A percentile compares a stretch with the other conserved stretches of the same genome.
Evolutionary conservation across 306 rosid genomes (phyloP).

Genomic region (Malus sieversii): DNA sequence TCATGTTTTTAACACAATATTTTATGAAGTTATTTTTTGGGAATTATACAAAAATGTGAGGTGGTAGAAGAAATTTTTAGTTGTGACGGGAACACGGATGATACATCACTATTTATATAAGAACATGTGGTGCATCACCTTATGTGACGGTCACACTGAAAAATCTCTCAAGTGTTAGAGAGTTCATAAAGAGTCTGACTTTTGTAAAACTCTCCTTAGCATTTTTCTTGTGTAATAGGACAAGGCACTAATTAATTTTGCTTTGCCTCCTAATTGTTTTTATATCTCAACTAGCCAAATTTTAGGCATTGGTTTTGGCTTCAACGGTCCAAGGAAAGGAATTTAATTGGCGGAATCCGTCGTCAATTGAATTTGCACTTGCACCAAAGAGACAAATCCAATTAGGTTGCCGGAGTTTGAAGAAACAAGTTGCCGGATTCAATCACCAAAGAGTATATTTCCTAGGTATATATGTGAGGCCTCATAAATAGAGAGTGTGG

Average conservation of each 20-base stretch:
- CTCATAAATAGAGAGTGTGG: neutral
- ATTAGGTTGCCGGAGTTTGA: neutral
- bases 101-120: too few species aligned
- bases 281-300: neutral
- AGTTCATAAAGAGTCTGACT: fast-evolving
- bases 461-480: neutral
- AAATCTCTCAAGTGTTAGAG: too few species aligned
- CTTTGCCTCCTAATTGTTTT: neutral
- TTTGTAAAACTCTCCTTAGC: too few species aligned
- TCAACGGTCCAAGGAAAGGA: neutral
- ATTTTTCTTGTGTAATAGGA: neutral
- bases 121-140: fast-evolving
- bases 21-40: too few species aligned
- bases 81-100: too few species aligned
- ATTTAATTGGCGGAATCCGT: neutral
- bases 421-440: neutral
- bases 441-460: neutral
- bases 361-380: neutral
- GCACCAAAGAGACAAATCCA: neutral
- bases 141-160: fast-evolving
- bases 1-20: too few species aligned
- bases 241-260: too few species aligned
- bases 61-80: too few species aligned
- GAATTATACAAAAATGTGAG: fast-evolving
- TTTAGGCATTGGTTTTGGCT: neutral